Base-by-base conservation (phyloP, 1,284 basidiomycete species). In the Tilletia caries region DNA sequence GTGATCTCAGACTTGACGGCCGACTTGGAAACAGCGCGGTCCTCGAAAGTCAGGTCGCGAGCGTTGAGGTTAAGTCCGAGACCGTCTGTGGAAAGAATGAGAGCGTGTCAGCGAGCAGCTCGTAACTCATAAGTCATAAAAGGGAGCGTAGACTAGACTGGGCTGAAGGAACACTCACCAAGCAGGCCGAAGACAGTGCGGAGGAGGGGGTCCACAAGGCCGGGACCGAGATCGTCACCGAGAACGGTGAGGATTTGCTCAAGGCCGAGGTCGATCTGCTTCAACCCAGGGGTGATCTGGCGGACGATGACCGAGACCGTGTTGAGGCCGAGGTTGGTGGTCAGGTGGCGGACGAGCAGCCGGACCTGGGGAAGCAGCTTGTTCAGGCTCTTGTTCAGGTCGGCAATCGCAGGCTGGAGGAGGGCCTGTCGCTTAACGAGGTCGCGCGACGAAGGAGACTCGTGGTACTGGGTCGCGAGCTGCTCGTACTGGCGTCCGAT, bases 191-290 rank as follows among this genome's bases (percentile, higher is more conserved):
- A 33, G 58, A 62, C 32, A 29, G 33, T 29, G 29, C 32, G 18
- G 32, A 62, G 58, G 58, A 62, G 20, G 32, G 58, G 58, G 58
- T 62, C n/a, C 10, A 41, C 37, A 15, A 62, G 29, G 32, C 27
- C 20, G 20, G 58, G 58, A 29, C 58, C 58, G 18, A 62, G 32
- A 4, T 20, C 32, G 33, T 62, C 32, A 29, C 58, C 58, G 58
- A 37, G 27, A 34, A n/a, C 32, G 32, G 58, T 62, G 32, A 62
- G 58, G 29, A 62, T 25, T 4, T 29, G 27, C 58, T 62, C 58
- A 20, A 62, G 18, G 6, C 29, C 58, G 6, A 29, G 27, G 27
- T 62, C 20, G 58, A 62, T 20, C 29, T 25, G 20, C 27, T 33
- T 33, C 15, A 62, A 6, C 18, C 27, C 58, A 29, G 58, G 58